Base-by-base conservation (phyloP, 768 basidiomycete species). In the Naematelia encephala region DNA sequence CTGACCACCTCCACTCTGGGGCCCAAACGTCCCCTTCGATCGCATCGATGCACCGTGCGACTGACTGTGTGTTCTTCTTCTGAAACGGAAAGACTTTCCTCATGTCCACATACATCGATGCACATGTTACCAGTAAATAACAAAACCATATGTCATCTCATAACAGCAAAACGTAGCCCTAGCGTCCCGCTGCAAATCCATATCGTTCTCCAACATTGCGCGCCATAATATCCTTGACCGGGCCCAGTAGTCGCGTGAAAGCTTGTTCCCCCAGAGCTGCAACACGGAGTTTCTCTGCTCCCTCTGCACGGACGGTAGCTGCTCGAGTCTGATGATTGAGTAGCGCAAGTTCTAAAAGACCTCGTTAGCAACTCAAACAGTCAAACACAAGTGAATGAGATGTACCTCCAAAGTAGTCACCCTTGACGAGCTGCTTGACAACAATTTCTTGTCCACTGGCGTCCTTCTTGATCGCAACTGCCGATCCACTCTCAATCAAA, bases 341-440 rank as follows among this genome's bases (percentile, higher is more conserved):
- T 22, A 99, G 81, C 5, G 94, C 91, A 11, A 99, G 81, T 77
- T 99, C 94, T 98, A n/a, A n/a, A n/a, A n/a, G 51, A 16, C 34
- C 27, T 29, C 13, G 23, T 58, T 2, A 50, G 67, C 53, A 34
- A 13, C 25, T 19, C 55, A 48, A 52, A 27, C 45, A 16, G 34
- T 42, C 48, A n/a, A 25, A 39, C 23, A 16, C 3, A 22, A n/a
- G 21, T 11, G 19, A 21, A 8, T 42, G 2, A 26, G 53, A 70
- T 85, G 75, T 65, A 92, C 93, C 94, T 79, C 94, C 94, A 79
- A 99, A 99, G 81, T 98, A 99, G 75, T 99, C 93, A 5, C 94
- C 94, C 72, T 92, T 91, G 70, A 81, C 84, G 54, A 90, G 82
- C 55, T 80, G 84, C 4, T 87, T 88, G 11, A 98, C 89, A 13